phyloP scores from a whole-genome alignment of 257 asterid species.

The Solanum chaucha region DNA sequence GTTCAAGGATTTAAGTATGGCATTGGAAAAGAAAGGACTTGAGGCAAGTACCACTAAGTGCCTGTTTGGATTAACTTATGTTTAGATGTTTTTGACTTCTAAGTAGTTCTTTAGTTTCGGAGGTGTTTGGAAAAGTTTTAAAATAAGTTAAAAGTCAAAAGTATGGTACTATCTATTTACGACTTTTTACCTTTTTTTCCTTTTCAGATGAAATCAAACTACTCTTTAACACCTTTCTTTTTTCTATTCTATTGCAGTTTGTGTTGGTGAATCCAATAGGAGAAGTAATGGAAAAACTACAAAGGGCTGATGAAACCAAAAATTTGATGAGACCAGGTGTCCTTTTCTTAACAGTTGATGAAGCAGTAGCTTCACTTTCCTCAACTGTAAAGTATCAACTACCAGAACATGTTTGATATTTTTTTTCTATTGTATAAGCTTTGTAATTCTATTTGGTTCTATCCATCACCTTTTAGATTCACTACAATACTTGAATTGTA shows the following conservation, averaged over 20 bases:
- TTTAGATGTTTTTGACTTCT: too few species aligned
- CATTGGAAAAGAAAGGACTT: constrained; percentile 42
- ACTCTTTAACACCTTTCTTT: not conserved
- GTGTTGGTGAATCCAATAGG: constrained; percentile 80
- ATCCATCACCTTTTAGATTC: not conserved
- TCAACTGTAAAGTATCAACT: constrained; percentile 35
- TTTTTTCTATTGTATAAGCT: not conserved
- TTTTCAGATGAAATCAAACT: not conserved
- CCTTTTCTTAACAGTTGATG: constrained; percentile 79
- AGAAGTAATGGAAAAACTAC: constrained; percentile 70
- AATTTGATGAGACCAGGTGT: constrained; percentile 42
- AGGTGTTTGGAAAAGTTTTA: too few species aligned
- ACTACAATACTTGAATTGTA: not conserved
- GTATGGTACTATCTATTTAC: too few species aligned
- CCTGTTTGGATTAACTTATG: not conserved
- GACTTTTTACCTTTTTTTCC: not conserved
- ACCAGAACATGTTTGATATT: constrained; percentile 15
- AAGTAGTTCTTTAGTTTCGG: too few species aligned
- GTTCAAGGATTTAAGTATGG: constrained; percentile 61
- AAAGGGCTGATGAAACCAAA: constrained; percentile 34
- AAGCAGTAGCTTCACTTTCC: constrained; percentile 55
- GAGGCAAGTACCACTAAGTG: constrained; percentile 41
- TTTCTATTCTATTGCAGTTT: constrained; percentile 29
- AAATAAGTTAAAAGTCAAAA: not conserved
- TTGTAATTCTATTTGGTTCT: not conserved